Evolutionary conservation across 2,329 filamentous ascomycete genomes (phyloP).

Genomic region (Sarocladium oryzae): DNA sequence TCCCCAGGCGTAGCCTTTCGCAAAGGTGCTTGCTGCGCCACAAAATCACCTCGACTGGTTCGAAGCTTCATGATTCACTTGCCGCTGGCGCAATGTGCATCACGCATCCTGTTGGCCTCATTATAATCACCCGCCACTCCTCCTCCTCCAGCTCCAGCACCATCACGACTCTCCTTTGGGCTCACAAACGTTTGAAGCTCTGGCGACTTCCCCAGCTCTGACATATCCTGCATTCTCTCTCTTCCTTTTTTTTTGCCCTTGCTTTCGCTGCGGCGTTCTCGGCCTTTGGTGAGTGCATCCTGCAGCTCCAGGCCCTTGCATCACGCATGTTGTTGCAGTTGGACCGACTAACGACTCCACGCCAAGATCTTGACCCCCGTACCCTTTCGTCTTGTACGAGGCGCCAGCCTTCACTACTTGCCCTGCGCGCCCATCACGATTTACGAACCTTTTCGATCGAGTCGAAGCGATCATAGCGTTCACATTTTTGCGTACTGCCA

Average conservation of each 20-base stretch:
- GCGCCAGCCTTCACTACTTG: neutral
- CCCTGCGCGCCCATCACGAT: neutral
- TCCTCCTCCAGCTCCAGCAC: neutral
- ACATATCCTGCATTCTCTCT: no score
- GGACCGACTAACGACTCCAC: conserved; percentile 5
- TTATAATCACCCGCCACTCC: neutral
- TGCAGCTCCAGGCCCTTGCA: neutral
- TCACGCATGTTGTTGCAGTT: neutral
- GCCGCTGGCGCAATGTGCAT: conserved; percentile 1
- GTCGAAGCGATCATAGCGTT: neutral
- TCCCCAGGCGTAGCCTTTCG: neutral
- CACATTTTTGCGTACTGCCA: neutral
- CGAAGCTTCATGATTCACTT: neutral
- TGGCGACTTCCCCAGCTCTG: neutral
- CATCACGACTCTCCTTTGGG: neutral
- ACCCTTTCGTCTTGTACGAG: conserved; percentile 1
- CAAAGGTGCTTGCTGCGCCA: neutral
- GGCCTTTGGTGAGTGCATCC: neutral
- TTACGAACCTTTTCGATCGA: neutral
- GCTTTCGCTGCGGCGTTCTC: neutral
- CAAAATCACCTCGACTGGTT: neutral
- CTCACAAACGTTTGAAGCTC: neutral
- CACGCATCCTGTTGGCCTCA: neutral
- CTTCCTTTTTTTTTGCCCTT: neutral
- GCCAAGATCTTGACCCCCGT: conserved; percentile 6